A percentile compares a stretch with the other conserved stretches of the same genome.
phyloP scores from a whole-genome alignment of 192 early-diverging fungal species.

The Lobosporangium transversale region DNA sequence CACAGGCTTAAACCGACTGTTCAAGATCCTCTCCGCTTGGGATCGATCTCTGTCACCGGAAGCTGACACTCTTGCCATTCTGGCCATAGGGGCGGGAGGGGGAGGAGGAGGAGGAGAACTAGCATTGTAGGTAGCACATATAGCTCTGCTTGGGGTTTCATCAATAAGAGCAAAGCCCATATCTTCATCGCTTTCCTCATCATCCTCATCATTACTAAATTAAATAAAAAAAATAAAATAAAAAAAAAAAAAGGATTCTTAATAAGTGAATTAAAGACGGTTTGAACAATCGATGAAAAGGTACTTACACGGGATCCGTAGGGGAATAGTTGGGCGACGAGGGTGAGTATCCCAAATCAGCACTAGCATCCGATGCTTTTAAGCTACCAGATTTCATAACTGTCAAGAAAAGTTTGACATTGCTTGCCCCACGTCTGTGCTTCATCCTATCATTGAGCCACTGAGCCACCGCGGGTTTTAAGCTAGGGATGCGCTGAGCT shows the following conservation, averaged over 20 bases:
- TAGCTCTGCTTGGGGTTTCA: no score
- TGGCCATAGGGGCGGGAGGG: background rate
- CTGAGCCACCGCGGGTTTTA: constrained; percentile 25
- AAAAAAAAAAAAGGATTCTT: background rate
- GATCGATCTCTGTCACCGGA: background rate
- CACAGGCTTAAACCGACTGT: constrained; percentile 36
- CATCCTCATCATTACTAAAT: background rate
- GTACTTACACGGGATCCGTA: background rate
- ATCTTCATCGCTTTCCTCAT: constrained; percentile 21
- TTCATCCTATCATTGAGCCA: constrained; percentile 36
- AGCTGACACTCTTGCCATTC: background rate
- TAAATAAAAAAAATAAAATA: background rate
- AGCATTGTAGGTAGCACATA: no score
- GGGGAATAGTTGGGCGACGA: constrained; percentile 10
- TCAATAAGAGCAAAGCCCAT: constrained; percentile 27
- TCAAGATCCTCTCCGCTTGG: background rate
- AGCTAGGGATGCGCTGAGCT: constrained; percentile 42
- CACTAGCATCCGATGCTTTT: constrained; percentile 8
- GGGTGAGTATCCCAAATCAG: background rate
- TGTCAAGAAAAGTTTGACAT: constrained; percentile 34
- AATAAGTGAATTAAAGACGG: background rate
- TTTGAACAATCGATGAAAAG: background rate
- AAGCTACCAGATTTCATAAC: constrained; percentile 45
- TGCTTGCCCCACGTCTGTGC: constrained; percentile 5
- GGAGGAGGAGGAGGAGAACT: background rate